Evolutionary conservation across 495 filamentous ascomycete species (phyloP).

Genomic region (Tuber umbilicatum): DNA sequence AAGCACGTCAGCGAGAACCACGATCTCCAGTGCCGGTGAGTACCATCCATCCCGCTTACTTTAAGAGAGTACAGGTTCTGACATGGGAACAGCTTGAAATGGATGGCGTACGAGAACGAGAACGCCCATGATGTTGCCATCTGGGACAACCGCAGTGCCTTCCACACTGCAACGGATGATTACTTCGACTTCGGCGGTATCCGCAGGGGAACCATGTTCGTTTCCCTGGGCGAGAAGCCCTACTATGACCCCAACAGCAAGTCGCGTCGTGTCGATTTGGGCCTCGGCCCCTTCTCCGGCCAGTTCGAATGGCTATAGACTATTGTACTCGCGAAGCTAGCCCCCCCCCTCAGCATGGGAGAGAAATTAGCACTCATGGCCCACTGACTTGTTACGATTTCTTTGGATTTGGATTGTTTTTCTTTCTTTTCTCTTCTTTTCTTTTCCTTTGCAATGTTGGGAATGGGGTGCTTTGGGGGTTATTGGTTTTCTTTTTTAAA

Average conservation of each 20-base stretch:
- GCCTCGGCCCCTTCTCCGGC: conserved; percentile 41
- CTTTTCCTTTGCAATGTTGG: not conserved
- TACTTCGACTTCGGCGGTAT: conserved; percentile 43
- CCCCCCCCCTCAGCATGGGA: not conserved
- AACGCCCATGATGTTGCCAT: conserved; percentile 56
- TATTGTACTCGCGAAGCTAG: not conserved
- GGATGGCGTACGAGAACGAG: conserved; percentile 53
- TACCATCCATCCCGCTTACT: not conserved
- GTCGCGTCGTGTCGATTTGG: conserved; percentile 56
- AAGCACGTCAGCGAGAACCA: conserved; percentile 67
- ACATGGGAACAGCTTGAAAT: conserved; percentile 53
- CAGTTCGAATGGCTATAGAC: conserved; percentile 5
- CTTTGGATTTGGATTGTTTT: not conserved
- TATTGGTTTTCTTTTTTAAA: not conserved
- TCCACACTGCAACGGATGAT: conserved; percentile 66
- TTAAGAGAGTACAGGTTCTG: not conserved
- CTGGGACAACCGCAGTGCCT: conserved; percentile 70
- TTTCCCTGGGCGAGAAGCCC: conserved; percentile 60
- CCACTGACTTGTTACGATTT: not conserved
- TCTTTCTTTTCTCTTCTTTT: not conserved
- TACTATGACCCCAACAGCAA: conserved; percentile 56
- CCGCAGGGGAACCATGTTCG: conserved; percentile 48
- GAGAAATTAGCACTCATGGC: not conserved
- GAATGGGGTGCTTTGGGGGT: not conserved
- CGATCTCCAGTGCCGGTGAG: conserved; percentile 64